Conservation (phyloP, 306 rosid genomes). For the Benincasa hispida region DNA sequence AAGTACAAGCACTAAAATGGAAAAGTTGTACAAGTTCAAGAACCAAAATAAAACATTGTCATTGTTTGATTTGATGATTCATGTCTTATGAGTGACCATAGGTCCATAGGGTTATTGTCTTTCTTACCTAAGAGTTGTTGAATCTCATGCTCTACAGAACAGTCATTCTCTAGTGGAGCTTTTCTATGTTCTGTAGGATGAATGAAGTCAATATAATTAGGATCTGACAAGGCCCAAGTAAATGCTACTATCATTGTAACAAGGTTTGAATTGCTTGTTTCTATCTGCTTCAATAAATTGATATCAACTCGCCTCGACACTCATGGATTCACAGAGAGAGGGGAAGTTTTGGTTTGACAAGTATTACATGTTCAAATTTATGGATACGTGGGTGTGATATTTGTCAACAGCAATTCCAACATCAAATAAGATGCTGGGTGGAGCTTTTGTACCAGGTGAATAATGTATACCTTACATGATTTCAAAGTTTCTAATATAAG, state of each 20-base stretch:
- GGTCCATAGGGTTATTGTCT: neutral
- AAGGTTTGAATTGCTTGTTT: neutral
- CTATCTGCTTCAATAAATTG: neutral
- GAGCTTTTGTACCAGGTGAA: neutral
- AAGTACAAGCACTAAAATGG: neutral
- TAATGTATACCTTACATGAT: neutral
- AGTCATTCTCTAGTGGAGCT: neutral
- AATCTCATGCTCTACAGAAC: neutral
- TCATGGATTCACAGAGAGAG: too few species aligned
- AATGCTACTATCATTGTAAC: neutral
- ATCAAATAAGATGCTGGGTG: neutral
- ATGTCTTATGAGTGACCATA: neutral
- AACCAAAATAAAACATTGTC: neutral
- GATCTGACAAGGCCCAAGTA: neutral
- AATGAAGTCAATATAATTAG: neutral
- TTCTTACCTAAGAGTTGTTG: neutral
- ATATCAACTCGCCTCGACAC: too few species aligned
- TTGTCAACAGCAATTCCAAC: neutral
- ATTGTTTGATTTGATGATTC: neutral
- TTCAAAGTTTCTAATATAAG: neutral
- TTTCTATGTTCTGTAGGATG: neutral
- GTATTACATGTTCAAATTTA: neutral
- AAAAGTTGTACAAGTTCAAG: neutral
- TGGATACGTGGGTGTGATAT: neutral
- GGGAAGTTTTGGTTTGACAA: too few species aligned